A percentile compares a stretch with the other conserved stretches of the same genome.
Conservation (phyloP, 306 rosid genomes). For the Prosopis cineraria region DNA sequence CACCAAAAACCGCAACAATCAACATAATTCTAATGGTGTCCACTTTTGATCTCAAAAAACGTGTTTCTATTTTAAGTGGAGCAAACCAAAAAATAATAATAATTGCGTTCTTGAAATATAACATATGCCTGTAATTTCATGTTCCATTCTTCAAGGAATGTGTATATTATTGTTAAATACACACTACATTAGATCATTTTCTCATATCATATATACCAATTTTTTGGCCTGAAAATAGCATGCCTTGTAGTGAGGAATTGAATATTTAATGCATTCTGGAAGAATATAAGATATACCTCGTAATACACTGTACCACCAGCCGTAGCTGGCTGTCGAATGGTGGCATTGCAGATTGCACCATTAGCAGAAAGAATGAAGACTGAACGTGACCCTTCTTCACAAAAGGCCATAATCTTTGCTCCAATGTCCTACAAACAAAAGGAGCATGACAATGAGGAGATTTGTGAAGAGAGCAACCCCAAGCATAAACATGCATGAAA, state of each 20-base stretch:
- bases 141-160: not conserved
- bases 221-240: not conserved
- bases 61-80: not conserved
- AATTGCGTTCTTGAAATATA: not conserved
- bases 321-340: constrained; percentile 54
- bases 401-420: constrained; percentile 55
- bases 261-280: constrained; percentile 6
- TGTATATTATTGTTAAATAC: not conserved
- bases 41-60: not conserved
- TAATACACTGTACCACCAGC: constrained; percentile 54
- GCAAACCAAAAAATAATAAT: not conserved
- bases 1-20: not conserved
- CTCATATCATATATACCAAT: not conserved
- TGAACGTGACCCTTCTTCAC: constrained; percentile 66
- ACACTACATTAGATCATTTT: constrained; percentile 9
- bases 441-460: constrained; percentile 21
- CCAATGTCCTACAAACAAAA: constrained; percentile 69
- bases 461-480: not conserved
- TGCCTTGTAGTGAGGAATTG: not conserved
- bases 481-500: not conserved
- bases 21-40: not conserved
- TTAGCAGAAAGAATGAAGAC: constrained; percentile 73
- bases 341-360: constrained; percentile 66
- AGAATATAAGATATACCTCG: constrained; percentile 56
- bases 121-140: not conserved